These are phyloP conservation scores for Blastosporella zonata DNA, from an alignment of 1,284 basidiomycete species.

Conservation along the genomic window DNA sequence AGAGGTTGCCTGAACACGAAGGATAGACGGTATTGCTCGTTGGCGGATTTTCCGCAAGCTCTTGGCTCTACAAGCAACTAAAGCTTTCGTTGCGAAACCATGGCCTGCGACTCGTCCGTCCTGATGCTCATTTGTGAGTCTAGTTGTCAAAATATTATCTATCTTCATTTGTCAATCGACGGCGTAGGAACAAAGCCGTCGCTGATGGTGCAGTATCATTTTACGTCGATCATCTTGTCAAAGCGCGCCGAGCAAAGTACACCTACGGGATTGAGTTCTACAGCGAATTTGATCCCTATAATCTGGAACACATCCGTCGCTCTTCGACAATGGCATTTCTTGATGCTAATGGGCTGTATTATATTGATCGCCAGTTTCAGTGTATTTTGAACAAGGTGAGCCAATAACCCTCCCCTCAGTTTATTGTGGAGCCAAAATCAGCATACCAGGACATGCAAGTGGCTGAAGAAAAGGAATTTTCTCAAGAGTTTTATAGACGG, in stretches of 20 bases:
- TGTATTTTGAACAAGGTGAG: constrained; percentile 25
- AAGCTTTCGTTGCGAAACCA: constrained; percentile 15
- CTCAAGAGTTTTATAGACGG: constrained; percentile 16
- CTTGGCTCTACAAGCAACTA: constrained; percentile 29
- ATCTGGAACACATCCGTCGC: constrained; percentile 33
- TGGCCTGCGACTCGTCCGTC: constrained; percentile 20
- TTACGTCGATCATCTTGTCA: constrained; percentile 47
- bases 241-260: constrained; percentile 39
- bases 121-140: constrained; percentile 25
- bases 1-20: too few species aligned
- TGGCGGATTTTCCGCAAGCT: constrained; percentile 46
- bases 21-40: constrained; percentile 41
- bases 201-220: constrained; percentile 53
- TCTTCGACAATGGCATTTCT: not conserved
- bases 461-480: constrained; percentile 28
- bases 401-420: not conserved
- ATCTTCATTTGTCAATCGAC: not conserved
- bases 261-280: constrained; percentile 40
- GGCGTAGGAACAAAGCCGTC: constrained; percentile 52
- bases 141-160: not conserved
- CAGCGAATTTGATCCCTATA: constrained; percentile 25
- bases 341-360: not conserved
- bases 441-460: constrained; percentile 28
- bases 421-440: not conserved
- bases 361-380: constrained; percentile 21